Percentiles rank a stretch among this genome's conserved stretches.
These are phyloP conservation scores for Aureobasidium sp. DNA, from an alignment of 2,329 filamentous ascomycete genomes.

Conservation along the genomic window DNA sequence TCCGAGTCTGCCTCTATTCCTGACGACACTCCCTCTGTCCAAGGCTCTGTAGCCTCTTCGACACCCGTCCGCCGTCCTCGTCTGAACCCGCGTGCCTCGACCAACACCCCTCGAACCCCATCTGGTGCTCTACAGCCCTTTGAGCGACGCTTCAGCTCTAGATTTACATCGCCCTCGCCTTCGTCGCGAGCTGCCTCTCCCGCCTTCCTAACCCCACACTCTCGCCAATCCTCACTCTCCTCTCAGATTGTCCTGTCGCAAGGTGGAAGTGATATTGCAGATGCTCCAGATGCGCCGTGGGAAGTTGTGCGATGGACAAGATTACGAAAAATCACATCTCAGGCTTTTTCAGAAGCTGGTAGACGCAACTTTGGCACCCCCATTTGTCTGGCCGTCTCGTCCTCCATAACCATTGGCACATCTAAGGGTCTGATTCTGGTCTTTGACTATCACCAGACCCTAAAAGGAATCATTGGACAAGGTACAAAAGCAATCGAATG, in stretches of 20 bases:
- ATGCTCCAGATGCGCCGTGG: slow-evolving; percentile 71
- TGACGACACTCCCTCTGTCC: slow-evolving; percentile 77
- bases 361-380: slow-evolving; percentile 88
- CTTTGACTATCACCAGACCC: slow-evolving; percentile 94
- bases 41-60: slow-evolving; percentile 53
- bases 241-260: slow-evolving; percentile 58
- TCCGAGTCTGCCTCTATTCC: slow-evolving; percentile 60
- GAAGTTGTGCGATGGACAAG: slow-evolving; percentile 96
- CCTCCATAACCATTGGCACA: slow-evolving; percentile 83
- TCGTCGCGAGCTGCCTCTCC: slow-evolving; percentile 59
- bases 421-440: slow-evolving; percentile 90
- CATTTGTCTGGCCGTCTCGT: slow-evolving; percentile 82
- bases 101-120: slow-evolving; percentile 60
- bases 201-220: slow-evolving; percentile 65
- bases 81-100: slow-evolving; percentile 48
- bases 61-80: slow-evolving; percentile 47
- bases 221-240: slow-evolving; percentile 70
- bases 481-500: slow-evolving; percentile 93
- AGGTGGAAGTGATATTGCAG: slow-evolving; percentile 42
- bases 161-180: slow-evolving; percentile 54
- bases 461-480: slow-evolving; percentile 88
- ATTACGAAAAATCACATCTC: slow-evolving; percentile 77
- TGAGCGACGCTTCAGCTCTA: slow-evolving; percentile 87
- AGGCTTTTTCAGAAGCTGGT: slow-evolving; percentile 87
- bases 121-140: slow-evolving; percentile 86